A percentile compares a stretch with the other conserved stretches of the same genome.
Evolutionary conservation across 2,329 filamentous ascomycete species (phyloP).

Genomic region (Botrytis pseudocinerea): DNA sequence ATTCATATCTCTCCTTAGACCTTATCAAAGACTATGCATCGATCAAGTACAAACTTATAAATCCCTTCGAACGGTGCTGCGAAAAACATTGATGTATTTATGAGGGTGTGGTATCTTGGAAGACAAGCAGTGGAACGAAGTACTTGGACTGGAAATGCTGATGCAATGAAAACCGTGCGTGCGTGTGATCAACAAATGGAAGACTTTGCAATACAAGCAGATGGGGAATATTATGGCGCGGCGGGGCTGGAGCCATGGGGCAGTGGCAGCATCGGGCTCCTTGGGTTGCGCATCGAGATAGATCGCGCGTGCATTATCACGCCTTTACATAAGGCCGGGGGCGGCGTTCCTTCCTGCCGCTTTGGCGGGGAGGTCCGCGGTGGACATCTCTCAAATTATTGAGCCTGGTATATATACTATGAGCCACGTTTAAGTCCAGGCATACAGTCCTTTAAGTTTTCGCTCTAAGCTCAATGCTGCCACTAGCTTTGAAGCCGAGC

Average conservation of each 20-base stretch:
- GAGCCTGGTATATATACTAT: neutral
- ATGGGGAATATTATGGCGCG: neutral
- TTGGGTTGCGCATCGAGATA: neutral
- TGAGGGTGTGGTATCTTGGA: neutral
- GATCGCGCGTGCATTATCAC: neutral
- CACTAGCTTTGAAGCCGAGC: neutral
- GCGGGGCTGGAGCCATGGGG: neutral
- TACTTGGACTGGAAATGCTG: no score
- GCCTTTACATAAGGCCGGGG: neutral
- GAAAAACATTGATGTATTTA: neutral
- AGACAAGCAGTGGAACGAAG: neutral
- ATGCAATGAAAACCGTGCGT: no score
- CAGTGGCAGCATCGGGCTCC: no score
- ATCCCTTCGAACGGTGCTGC: neutral
- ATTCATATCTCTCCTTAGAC: neutral
- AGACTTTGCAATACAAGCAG: neutral
- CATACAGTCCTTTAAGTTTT: neutral
- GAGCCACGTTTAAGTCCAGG: neutral
- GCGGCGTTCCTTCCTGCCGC: fast-evolving
- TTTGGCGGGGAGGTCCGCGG: neutral
- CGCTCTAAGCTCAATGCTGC: neutral
- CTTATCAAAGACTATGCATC: neutral
- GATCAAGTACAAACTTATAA: neutral
- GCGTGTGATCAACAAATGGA: no score
- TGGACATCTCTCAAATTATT: neutral